phyloP scores from a whole-genome alignment of 2,329 filamentous ascomycete species.

The Talaromyces sp. region DNA sequence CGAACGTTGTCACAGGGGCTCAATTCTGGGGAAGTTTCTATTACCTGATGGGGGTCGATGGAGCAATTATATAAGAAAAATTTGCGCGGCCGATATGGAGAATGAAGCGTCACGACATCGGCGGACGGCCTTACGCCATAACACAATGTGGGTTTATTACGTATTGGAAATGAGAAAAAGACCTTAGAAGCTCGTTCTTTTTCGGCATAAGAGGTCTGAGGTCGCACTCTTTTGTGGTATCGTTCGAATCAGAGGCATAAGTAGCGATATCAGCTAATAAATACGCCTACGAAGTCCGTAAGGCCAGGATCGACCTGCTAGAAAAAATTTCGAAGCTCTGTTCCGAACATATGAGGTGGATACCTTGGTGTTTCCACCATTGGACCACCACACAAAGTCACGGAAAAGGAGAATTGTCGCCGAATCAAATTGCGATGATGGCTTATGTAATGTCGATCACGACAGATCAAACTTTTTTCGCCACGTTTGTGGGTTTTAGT shows the following conservation, averaged over 20 bases:
- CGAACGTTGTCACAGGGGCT: not conserved
- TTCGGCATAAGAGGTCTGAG: not conserved
- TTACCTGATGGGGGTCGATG: not conserved
- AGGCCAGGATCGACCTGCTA: not conserved
- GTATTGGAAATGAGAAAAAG: not conserved
- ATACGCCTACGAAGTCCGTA: not conserved
- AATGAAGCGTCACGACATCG: not conserved
- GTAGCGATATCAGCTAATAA: not conserved
- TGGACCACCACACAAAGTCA: not conserved
- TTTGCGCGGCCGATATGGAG: not conserved
- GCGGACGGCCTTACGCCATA: constrained; percentile 8
- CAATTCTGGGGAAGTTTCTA: not conserved
- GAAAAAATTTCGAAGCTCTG: not conserved
- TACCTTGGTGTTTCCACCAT: not conserved
- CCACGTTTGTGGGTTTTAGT: not conserved
- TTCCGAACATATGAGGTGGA: not conserved
- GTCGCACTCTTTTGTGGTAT: not conserved
- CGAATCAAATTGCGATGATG: not conserved
- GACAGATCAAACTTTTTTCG: not conserved
- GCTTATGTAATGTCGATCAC: constrained; percentile 1
- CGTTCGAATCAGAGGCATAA: not conserved
- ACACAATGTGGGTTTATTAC: not conserved
- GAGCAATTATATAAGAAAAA: not conserved
- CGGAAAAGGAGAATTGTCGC: not conserved
- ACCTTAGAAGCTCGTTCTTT: not conserved